These are phyloP conservation scores for Hypoxylon fragiforme DNA, from an alignment of 495 filamentous ascomycete genomes.

Conservation along the genomic window DNA sequence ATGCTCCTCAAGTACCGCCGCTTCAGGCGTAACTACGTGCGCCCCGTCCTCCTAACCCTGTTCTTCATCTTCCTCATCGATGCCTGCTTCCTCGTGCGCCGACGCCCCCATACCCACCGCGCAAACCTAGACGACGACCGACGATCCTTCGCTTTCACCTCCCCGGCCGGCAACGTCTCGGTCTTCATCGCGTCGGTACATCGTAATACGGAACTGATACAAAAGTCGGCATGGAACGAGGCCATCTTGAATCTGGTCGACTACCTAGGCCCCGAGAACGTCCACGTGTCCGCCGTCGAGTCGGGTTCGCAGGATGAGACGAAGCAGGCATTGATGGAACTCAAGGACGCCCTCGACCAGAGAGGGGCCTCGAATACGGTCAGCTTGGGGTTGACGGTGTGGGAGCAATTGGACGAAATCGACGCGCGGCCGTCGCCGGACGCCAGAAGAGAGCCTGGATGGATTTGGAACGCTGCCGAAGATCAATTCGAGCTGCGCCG, in stretches of 20 bases:
- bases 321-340: conserved; percentile 60
- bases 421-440: conserved; percentile 47
- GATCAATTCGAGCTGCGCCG: conserved; percentile 59
- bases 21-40: conserved; percentile 38
- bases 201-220: conserved; percentile 64
- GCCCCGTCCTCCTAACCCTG: conserved; percentile 34
- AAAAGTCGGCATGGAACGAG: conserved; percentile 62
- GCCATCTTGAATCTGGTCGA: conserved; percentile 58
- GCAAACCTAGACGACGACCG: conserved; percentile 17
- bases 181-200: conserved; percentile 70
- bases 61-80: conserved; percentile 40
- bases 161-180: conserved; percentile 22
- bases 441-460: conserved; percentile 45
- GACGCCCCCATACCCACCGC: conserved; percentile 35
- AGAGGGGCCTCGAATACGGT: conserved; percentile 58
- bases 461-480: conserved; percentile 60
- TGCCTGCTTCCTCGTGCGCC: conserved; percentile 29
- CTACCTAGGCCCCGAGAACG: conserved; percentile 61
- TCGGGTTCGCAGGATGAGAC: conserved; percentile 69
- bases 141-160: conserved; percentile 15
- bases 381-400: conserved; percentile 56
- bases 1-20: conserved; percentile 39
- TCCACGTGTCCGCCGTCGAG: conserved; percentile 69
- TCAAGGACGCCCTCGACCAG: conserved; percentile 57
- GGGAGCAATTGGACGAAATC: conserved; percentile 58